Evolutionary conservation across 83 land plant genomes (phyloP), one percentile per base, ranked within the genome.

Genomic region (Thuja plicata): DNA sequence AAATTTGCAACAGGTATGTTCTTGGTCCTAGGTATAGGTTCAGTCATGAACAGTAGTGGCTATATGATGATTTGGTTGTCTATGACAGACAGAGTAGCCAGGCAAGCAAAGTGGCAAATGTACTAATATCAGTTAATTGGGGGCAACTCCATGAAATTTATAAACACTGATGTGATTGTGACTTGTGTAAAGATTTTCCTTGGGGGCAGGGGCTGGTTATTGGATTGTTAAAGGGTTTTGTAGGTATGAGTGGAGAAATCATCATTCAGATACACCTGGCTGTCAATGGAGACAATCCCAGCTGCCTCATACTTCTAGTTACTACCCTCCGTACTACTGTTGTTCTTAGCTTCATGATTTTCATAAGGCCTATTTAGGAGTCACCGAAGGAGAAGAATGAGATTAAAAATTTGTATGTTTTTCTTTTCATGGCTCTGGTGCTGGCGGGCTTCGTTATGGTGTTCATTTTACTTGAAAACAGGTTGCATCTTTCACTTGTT

Each of bases 171-270:
- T 21, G 89, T 88, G 10, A 43, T 92, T 41, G 93, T 92, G 37
- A 45, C 88, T 17, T 81, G 60, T 50, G 71, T 88, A 34, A 91
- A 91, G 57, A 86, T 83, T n/a, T 92, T 92, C 57, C 93, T 92
- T 4, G 40, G 37, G 41, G 89, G 82, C 27, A 62, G 92, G 17
- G 92, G 92, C 84, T 90, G 12, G 92, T 90, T 9, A 80, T 91
- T n/a, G 92, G 92, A 8, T 40, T 92, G 35, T 35, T 91, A 45
- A 90, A 92, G 45, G 92, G 92, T 11, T 74, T 88, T 80, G 88
- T 91, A 3, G 92, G 92, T 21, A 82, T 92, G 32, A 88, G 93
- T 70, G 93, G 90, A 2, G 93, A 92, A 9, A 87, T 92, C 5
- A 40, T 92, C 5, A 88, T 88, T 55, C 92, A 92, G 62, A 45